Evolutionary conservation across 805 yeast genomes (phyloP), one percentile per base, ranked within the genome.

Genomic region (Cyberlindnera nakhonratchasimensis): DNA sequence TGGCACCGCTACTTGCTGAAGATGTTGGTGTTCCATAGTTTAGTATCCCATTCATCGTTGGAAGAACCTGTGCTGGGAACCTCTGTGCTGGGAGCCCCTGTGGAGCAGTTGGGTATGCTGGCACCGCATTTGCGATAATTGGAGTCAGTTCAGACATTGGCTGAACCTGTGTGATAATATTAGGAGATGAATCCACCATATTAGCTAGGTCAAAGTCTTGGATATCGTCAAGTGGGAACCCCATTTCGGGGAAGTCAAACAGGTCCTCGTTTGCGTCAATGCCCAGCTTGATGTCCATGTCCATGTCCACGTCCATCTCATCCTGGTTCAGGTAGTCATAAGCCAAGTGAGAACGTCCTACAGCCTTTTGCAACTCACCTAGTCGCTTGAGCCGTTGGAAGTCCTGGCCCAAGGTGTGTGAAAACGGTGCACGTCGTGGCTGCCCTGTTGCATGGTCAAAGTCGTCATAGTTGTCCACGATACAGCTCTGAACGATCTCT

Each of bases 401-500:
- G 8, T 51, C 52, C 31, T 53, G 54, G 0, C 62, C 62, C 42
- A 57, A 30, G 1, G 53, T 52, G 35, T 50, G 58, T 1, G 58
- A 53, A 33, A 51, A 57, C 14, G 62, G 62, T 7, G 57, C 57
- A 23, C 58, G 40, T 30, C 46, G 35, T 4, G 47, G 47, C 22
- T 42, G 36, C 1, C 52, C 58, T 19, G 45, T 46, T 2, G 43
- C 26, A 33, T 51, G 56, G 16, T 51, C 47, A 21, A 48, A 50
- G 24, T 54, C 59, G 18, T 47, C 52, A 42, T 50, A 58, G 36
- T 54, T 49, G 42, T 77, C 80, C 54, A 73, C 75, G 11, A 77
- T 69, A 47, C 84, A 77, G 53, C 82, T 74, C 20, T 78, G 77
- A 3, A 80, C 76, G 34, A 80, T 70, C 51, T 80, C 86, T 39